A percentile compares a stretch with the other conserved stretches of the same genome.
These are phyloP conservation scores for Terfezia claveryi DNA, from an alignment of 495 filamentous ascomycete genomes.

Conservation along the genomic window DNA sequence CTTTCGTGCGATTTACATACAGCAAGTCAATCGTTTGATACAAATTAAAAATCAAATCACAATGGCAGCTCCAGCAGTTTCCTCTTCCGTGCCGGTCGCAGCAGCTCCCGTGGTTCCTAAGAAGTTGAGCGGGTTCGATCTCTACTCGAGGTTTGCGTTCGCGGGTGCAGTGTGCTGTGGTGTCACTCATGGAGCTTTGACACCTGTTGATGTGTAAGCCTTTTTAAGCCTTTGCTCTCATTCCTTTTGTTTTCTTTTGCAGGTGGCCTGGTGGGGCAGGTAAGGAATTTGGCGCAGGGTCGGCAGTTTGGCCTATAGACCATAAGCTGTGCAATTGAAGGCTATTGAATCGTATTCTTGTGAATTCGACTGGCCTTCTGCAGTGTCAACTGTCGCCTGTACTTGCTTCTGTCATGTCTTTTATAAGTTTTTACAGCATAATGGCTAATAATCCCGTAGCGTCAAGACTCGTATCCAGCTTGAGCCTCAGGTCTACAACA, in stretches of 20 bases:
- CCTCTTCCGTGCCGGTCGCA: neutral
- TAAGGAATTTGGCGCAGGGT: too few relatives aligned
- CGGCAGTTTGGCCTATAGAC: too few relatives aligned
- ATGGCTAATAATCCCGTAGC: constrained; percentile 25
- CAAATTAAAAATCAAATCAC: neutral
- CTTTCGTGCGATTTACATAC: too few relatives aligned
- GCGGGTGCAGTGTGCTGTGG: constrained; percentile 87
- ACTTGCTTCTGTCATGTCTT: too few relatives aligned
- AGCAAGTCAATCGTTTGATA: too few relatives aligned
- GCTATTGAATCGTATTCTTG: too few relatives aligned
- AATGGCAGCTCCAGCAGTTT: neutral
- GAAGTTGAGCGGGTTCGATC: constrained; percentile 29
- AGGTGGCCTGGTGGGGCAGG: too few relatives aligned
- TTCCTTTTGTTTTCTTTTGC: too few relatives aligned
- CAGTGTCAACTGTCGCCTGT: too few relatives aligned
- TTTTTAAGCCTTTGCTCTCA: constrained; percentile 30
- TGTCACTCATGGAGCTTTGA: constrained; percentile 78
- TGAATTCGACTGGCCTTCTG: too few relatives aligned
- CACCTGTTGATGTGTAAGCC: constrained; percentile 91
- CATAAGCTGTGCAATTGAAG: too few relatives aligned
- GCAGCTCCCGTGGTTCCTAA: neutral
- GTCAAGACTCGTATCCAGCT: constrained; percentile 93
- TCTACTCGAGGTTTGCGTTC: constrained; percentile 73
- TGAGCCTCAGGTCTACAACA: constrained; percentile 77
- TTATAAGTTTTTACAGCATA: too few relatives aligned